Evolutionary conservation across 345 rosid species (phyloP).

Genomic region (Syzygium aqueum): DNA sequence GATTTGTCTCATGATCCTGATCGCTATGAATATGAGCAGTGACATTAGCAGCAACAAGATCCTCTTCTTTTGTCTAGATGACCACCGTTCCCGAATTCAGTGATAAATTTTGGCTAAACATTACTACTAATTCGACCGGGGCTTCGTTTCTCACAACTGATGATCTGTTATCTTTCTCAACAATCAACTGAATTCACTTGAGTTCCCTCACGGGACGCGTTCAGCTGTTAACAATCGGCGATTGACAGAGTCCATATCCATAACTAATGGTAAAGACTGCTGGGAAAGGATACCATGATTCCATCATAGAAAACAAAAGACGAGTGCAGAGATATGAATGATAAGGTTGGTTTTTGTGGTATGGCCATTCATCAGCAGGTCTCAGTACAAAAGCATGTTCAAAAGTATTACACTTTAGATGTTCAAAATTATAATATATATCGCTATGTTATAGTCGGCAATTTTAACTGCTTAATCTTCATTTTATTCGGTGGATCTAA

Average conservation of each 20-base stretch:
- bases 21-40: not conserved
- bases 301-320: not conserved
- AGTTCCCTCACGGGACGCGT: not conserved
- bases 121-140: not conserved
- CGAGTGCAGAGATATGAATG: not conserved
- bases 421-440: fast-evolving
- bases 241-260: not conserved
- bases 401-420: not conserved
- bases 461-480: not conserved
- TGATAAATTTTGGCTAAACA: not conserved
- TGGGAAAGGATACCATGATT: not conserved
- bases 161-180: not conserved
- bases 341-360: not conserved
- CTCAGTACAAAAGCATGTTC: not conserved
- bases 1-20: not conserved
- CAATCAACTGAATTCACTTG: not conserved
- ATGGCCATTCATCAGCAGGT: not conserved
- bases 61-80: not conserved
- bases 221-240: not conserved
- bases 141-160: not conserved
- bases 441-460: not conserved
- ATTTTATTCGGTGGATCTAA: not conserved
- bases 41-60: not conserved
- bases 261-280: not conserved
- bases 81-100: not conserved